Evolutionary conservation across 768 basidiomycete species (phyloP), one percentile per base, ranked within the genome.

Genomic region (Pisolithus sp.): DNA sequence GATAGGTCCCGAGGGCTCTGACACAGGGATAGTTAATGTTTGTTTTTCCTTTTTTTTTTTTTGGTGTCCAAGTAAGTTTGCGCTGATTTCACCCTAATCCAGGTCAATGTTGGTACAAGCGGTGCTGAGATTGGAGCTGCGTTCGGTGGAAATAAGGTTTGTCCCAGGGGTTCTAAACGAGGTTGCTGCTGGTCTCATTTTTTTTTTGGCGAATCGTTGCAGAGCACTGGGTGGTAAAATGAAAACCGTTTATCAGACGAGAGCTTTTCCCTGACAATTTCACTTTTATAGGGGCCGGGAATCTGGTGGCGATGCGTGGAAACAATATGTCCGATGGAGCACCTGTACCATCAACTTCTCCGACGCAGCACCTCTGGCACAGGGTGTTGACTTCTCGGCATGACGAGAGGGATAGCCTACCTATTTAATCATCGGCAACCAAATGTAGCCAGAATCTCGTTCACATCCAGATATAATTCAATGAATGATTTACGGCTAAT

Each of bases 281-380:
- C 57, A 40, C 53, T 43, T 54, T 50, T 62, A 26, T 57, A 87
- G 87, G 93, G 95, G 95, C 18, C 83, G 95, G 46, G 95, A 98
- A 73, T 92, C 90, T 7, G 95, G 95, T 37, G 94, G 94, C 48
- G 95, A 97, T 68, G 88, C 94, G n/a, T 98, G 95, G 95, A 93
- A 94, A 68, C 90, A 95, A 68, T 93, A 93, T 59, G 88, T 93
- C 38, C 82, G 91, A 48, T 94, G 89, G 89, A 85, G 86, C 68
- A 82, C 87, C 43, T 93, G 90, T 67, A 96, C 94, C 10, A 77
- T 97, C 67, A 97, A 97, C 71, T 97, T 88, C 71, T 90, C 89
- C 38, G 82, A 93, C 66, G 80, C 84, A 58, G 84, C 91, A 41
- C 93, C 90, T 8, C 74, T 98, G 34, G 94, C 94, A 0, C 94